Conservation (phyloP, 257 asterid species). For the Solanum medicagineum region DNA sequence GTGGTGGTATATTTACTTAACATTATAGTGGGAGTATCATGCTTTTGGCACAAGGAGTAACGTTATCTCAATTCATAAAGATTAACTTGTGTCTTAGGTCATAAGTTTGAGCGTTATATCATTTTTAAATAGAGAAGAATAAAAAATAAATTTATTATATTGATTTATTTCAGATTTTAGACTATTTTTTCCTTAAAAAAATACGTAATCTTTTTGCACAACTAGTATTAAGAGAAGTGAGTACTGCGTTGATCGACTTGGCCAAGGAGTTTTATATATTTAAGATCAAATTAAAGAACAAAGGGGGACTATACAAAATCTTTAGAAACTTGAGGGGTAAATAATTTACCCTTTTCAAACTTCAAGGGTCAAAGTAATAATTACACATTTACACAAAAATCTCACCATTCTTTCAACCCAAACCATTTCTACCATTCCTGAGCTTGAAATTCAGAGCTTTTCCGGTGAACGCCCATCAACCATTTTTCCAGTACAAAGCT, state of each 20-base stretch:
- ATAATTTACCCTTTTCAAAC: background rate
- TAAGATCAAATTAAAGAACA: background rate
- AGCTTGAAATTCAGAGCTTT: background rate
- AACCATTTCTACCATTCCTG: background rate
- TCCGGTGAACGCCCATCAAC: background rate
- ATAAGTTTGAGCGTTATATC: background rate
- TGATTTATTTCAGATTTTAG: fast-evolving
- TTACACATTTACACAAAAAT: background rate
- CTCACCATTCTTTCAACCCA: background rate
- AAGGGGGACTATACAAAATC: background rate
- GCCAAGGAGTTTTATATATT: background rate
- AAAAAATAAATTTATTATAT: background rate
- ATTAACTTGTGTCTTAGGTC: fast-evolving
- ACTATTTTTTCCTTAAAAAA: background rate
- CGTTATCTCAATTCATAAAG: background rate
- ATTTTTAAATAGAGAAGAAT: background rate
- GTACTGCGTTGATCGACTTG: background rate
- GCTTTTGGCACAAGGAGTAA: background rate
- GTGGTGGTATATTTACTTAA: background rate
- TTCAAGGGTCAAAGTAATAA: background rate
- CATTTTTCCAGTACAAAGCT: background rate
- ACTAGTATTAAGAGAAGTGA: background rate
- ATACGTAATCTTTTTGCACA: background rate
- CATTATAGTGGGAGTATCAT: background rate
- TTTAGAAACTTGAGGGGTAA: background rate